Base-by-base conservation (phyloP, 306 rosid genomes). In the Canavalia gladiata region DNA sequence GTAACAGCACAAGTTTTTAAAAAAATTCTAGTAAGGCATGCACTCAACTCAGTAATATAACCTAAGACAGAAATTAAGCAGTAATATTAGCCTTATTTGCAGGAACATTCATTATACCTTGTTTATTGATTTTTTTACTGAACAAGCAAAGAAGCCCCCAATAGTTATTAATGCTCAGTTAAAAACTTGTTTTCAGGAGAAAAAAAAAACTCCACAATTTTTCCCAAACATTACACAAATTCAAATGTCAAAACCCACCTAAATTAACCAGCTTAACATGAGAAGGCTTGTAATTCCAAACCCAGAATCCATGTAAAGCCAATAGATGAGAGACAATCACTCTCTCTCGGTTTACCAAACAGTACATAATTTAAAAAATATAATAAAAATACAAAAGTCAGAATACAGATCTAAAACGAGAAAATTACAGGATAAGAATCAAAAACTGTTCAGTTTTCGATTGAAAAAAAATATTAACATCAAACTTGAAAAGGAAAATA, bases 381-480 rank as follows among this genome's bases (percentile, higher is more conserved):
- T 6, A 72, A 39, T 4, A 58, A 43, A 45, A 46, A 46, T 1
- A 3, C 25, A 39, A 37, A 25, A 49, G 3, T 49, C 64, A 51
- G 12, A 54, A 58, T n/a, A 43, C 74, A 77, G 79, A 81, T 77
- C 81, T 58, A 73, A 50, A 12, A 64, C 18, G 6, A 31, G 65
- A 42, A 76, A 28, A 31, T 31, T 0, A 5, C 31, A 57, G 7
- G 10, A 46, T 4, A 49, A 46, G 50, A 76, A 62, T 12, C 25
- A 60, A 59, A 58, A 8, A 1, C 77, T 72, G n/a, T 45, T 7
- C 8, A 18, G 3, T 25, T 2, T 4, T 34, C 1, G 2, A 6
- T 3, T 51, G 13, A 33, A 0, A 10, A 46, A 33, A 28, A 11
- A 35, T 9, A 10, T 9, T 6, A 59, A 57, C 18, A 51, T 25